Percentiles rank a stretch among this genome's conserved stretches.
Evolutionary conservation across 2,329 filamentous ascomycete genomes (phyloP).

Genomic region (Fusarium clavum): DNA sequence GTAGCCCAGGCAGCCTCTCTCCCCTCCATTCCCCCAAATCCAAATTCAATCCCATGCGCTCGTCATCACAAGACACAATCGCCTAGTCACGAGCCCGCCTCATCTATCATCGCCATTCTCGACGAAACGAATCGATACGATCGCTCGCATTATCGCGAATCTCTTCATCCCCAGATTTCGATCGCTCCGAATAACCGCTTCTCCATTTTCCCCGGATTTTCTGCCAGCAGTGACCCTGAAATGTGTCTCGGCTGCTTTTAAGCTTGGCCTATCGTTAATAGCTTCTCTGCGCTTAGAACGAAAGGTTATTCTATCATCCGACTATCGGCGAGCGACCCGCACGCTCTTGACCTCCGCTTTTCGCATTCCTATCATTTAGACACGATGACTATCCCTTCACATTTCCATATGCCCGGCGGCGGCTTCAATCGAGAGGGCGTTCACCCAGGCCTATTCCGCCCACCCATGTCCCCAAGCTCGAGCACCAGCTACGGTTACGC

Average conservation of each 20-base stretch:
- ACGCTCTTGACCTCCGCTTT: constrained; percentile 6
- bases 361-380: constrained; percentile 16
- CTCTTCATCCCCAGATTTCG: constrained; percentile 7
- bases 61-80: constrained; percentile 34
- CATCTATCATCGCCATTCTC: constrained; percentile 10
- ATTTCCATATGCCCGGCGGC: constrained; percentile 53
- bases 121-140: background rate
- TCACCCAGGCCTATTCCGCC: constrained; percentile 61
- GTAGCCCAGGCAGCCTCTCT: constrained; percentile 17
- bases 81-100: constrained; percentile 32
- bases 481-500: constrained; percentile 55
- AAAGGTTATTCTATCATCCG: constrained; percentile 14
- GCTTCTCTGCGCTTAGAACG: constrained; percentile 21
- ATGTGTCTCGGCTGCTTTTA: constrained; percentile 47
- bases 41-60: constrained; percentile 13
- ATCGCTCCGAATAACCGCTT: constrained; percentile 18
- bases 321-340: constrained; percentile 7
- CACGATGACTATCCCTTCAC: constrained; percentile 46
- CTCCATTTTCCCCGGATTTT: constrained; percentile 30
- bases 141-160: background rate
- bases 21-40: constrained; percentile 10
- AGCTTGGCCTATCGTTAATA: constrained; percentile 29
- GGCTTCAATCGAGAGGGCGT: constrained; percentile 53
- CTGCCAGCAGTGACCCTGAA: constrained; percentile 27
- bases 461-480: constrained; percentile 57